phyloP scores from a whole-genome alignment of 371 early-diverging fungal genomes.

The Umbelopsis sp. region DNA sequence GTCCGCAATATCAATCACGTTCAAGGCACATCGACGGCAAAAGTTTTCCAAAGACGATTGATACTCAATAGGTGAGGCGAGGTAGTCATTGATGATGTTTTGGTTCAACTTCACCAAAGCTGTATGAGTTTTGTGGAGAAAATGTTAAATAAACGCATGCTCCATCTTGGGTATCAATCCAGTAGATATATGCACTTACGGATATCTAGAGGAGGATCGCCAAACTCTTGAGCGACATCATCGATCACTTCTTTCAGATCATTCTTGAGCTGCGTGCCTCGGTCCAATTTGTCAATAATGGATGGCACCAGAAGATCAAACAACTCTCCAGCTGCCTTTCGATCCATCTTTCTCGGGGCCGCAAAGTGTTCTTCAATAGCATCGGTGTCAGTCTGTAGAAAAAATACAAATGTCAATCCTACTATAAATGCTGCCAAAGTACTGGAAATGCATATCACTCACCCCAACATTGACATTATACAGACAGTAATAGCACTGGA shows the following conservation, averaged over 20 bases:
- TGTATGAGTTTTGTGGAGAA: conserved; percentile 24
- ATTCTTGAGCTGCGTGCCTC: conserved; percentile 43
- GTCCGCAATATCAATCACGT: conserved; percentile 25
- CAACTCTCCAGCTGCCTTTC: conserved; percentile 58
- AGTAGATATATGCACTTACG: conserved; percentile 23
- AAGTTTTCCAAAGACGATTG: conserved; percentile 21
- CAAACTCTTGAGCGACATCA: conserved; percentile 56
- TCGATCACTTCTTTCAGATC: conserved; percentile 65
- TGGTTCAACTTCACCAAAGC: conserved; percentile 23
- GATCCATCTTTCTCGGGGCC: conserved; percentile 45
- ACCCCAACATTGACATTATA: conserved; percentile 65
- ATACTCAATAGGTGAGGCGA: conserved; percentile 22
- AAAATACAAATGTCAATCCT: neutral
- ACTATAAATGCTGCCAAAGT: neutral
- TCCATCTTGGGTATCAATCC: conserved; percentile 35
- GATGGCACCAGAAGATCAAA: conserved; percentile 51
- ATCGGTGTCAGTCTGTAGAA: conserved; percentile 53
- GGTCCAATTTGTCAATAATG: conserved; percentile 41
- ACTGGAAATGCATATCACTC: conserved; percentile 21
- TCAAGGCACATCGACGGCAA: conserved; percentile 19
- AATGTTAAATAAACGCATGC: conserved; percentile 30
- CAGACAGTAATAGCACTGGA: conserved; percentile 73
- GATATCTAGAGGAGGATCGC: conserved; percentile 54
- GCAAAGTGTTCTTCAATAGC: conserved; percentile 61
- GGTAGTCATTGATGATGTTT: conserved; percentile 24